Percentiles rank a stretch among this genome's conserved stretches.
Conservation (phyloP, 2,329 filamentous ascomycete genomes). For the Huntiella moniliformis region DNA sequence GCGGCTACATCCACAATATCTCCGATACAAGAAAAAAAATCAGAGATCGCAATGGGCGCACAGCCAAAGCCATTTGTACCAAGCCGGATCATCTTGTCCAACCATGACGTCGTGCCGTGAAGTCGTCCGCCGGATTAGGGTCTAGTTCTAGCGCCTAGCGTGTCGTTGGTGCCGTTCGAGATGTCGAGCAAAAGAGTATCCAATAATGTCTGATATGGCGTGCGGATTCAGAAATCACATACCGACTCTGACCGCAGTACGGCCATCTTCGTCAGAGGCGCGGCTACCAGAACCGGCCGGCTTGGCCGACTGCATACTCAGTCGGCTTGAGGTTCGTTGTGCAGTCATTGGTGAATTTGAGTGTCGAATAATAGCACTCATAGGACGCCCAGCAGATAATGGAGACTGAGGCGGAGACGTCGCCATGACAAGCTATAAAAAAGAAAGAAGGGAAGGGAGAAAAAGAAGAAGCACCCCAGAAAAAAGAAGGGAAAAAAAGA, state of each 20-base stretch:
- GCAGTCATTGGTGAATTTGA: conserved; percentile 19
- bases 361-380: conserved; percentile 64
- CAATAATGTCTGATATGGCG: not conserved
- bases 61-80: too few relatives aligned
- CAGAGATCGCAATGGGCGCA: too few relatives aligned
- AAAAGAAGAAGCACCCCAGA: not conserved
- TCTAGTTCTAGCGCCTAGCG: too few relatives aligned
- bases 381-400: conserved; percentile 45
- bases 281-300: conserved; percentile 53
- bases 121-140: too few relatives aligned
- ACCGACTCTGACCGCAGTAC: conserved; percentile 94
- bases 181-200: not conserved
- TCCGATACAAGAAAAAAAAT: too few relatives aligned
- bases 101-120: too few relatives aligned
- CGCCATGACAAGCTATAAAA: conserved; percentile 29
- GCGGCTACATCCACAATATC: too few relatives aligned
- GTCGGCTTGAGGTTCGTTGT: conserved; percentile 58
- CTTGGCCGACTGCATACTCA: conserved; percentile 65
- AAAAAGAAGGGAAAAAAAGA: conserved; percentile 1
- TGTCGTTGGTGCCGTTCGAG: not conserved
- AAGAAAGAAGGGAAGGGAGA: conserved; percentile 2
- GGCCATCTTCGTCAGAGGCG: conserved; percentile 74
- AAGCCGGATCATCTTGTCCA: too few relatives aligned
- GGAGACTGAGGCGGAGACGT: conserved; percentile 53
- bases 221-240: conserved; percentile 25